Conservation (phyloP, 2,329 filamentous ascomycete genomes). For the Torrubiellomyces zombiae region DNA sequence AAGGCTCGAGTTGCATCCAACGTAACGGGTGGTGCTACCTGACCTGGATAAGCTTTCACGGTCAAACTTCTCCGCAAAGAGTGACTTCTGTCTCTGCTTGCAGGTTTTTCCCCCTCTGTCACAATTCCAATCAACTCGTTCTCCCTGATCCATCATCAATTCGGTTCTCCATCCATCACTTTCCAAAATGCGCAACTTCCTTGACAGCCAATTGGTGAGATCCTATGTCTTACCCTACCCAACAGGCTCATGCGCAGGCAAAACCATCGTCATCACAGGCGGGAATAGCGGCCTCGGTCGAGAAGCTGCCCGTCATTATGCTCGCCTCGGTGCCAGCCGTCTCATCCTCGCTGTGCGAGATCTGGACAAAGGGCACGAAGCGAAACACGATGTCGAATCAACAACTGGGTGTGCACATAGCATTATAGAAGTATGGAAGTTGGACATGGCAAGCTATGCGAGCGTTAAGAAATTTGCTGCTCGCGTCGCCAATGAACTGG, state of each 20-base stretch:
- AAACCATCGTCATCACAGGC: slow-evolving; percentile 20
- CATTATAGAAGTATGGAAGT: slow-evolving; percentile 28
- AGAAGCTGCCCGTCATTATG: slow-evolving; percentile 19
- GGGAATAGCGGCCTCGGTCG: slow-evolving; percentile 19
- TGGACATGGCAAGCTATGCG: slow-evolving; percentile 30
- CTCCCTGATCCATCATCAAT: too few species aligned
- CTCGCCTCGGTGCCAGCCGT: slow-evolving; percentile 12
- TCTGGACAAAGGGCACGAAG: slow-evolving; percentile 14
- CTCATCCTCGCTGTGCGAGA: slow-evolving; percentile 21
- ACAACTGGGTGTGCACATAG: too few species aligned
- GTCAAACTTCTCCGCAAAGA: too few species aligned
- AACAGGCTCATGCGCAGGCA: slow-evolving; percentile 11
- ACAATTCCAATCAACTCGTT: too few species aligned
- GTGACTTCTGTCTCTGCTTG: too few species aligned
- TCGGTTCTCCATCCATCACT: too few species aligned
- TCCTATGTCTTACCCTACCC: slow-evolving; percentile 10
- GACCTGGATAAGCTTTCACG: too few species aligned
- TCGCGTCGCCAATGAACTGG: slow-evolving; percentile 16
- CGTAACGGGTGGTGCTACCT: too few species aligned
- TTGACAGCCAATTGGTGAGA: slow-evolving; percentile 2
- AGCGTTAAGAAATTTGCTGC: slow-evolving; percentile 27
- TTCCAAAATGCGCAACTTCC: too few species aligned
- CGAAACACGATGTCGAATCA: slow-evolving; percentile 20
- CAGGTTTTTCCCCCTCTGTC: too few species aligned
- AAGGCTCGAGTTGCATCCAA: too few species aligned